Evolutionary conservation across 305 asterid species (phyloP).

Genomic region (Plantago coronopus): DNA sequence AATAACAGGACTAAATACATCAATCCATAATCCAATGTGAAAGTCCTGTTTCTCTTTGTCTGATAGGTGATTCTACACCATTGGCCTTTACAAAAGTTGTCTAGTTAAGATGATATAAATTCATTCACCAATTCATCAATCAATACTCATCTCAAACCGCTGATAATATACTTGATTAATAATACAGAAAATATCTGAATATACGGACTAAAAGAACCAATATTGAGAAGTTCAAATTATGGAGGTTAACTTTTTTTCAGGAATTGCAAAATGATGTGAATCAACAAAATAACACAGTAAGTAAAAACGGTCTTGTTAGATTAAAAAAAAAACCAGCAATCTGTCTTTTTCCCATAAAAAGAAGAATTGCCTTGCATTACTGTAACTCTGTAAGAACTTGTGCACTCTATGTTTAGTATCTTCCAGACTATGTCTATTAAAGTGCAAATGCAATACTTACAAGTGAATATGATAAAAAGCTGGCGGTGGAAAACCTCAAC

Average conservation of each 20-base stretch:
- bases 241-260: too few species aligned
- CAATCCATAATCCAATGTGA: too few species aligned
- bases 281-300: too few species aligned
- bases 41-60: too few species aligned
- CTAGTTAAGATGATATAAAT: not conserved
- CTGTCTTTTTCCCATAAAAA: not conserved
- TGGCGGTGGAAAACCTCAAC: not conserved
- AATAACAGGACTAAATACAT: too few species aligned
- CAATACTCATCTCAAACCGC: not conserved
- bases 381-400: not conserved
- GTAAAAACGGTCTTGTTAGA: too few species aligned
- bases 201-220: not conserved
- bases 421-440: not conserved
- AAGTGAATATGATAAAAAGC: not conserved
- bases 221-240: too few species aligned
- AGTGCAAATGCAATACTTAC: not conserved
- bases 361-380: not conserved
- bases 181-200: not conserved
- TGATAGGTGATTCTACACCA: too few species aligned
- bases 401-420: not conserved
- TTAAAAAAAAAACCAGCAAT: too few species aligned
- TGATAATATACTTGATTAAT: not conserved
- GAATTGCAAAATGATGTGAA: too few species aligned
- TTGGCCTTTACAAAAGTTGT: not conserved
- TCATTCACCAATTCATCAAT: not conserved